Conservation (phyloP, 1,284 basidiomycete genomes). For the Mrakiaceae sp. region DNA sequence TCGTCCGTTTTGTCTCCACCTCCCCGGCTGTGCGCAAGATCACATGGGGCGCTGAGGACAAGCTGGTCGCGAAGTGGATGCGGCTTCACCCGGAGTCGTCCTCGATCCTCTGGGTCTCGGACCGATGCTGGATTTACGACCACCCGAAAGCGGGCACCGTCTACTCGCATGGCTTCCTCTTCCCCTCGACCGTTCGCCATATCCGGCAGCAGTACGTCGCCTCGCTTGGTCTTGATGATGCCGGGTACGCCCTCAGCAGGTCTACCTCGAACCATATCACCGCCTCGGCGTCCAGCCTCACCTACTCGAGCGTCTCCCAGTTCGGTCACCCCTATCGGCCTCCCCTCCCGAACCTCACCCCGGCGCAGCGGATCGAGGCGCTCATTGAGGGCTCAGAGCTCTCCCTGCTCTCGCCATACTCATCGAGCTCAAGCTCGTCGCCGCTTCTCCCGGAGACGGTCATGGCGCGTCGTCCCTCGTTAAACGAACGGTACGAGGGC, state of each 20-base stretch:
- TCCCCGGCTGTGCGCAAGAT: conserved; percentile 57
- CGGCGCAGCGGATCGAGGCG: conserved; percentile 69
- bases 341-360: conserved; percentile 54
- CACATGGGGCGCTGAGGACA: conserved; percentile 82
- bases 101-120: conserved; percentile 77
- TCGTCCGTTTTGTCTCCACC: conserved; percentile 78
- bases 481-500: conserved; percentile 51
- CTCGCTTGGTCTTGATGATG: too few relatives aligned
- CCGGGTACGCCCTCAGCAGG: too few relatives aligned
- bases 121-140: conserved; percentile 96
- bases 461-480: conserved; percentile 23
- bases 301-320: conserved; percentile 73
- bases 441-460: conserved; percentile 20
- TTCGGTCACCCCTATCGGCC: conserved; percentile 71
- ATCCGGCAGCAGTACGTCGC: conserved; percentile 40
- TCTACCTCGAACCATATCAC: too few relatives aligned
- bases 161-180: conserved; percentile 94
- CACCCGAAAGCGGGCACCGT: conserved; percentile 87
- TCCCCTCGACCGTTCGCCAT: conserved; percentile 73
- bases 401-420: conserved; percentile 43
- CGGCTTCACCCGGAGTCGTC: conserved; percentile 66
- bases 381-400: conserved; percentile 82
- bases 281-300: conserved; percentile 35
- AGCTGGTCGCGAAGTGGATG: conserved; percentile 89
- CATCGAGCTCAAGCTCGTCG: conserved; percentile 33